Conservation (phyloP, 1,284 basidiomycete species). For the Apiotrichum domesticum region DNA sequence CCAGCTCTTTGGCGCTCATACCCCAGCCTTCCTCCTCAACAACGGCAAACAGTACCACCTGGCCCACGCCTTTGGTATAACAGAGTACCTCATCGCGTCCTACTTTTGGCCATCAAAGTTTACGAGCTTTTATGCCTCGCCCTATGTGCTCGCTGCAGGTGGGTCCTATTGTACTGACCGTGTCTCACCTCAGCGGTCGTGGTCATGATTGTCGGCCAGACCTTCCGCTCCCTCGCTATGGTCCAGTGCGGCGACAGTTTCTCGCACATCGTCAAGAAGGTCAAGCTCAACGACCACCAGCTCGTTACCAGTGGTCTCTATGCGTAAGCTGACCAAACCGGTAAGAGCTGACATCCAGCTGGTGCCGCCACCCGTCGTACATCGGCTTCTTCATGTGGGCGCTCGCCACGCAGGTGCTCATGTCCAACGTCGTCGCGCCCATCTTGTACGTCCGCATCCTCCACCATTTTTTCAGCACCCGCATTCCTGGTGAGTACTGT, state of each 20-base stretch:
- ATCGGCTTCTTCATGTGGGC: slow-evolving; percentile 99
- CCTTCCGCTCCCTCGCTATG: slow-evolving; percentile 83
- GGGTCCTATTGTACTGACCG: too few relatives aligned
- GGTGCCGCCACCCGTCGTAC: slow-evolving; percentile 92
- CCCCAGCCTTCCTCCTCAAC: slow-evolving; percentile 82
- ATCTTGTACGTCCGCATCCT: slow-evolving; percentile 53
- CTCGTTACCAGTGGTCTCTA: slow-evolving; percentile 84
- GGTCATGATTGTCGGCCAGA: slow-evolving; percentile 56
- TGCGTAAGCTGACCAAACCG: slow-evolving; percentile 51
- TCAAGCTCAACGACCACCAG: slow-evolving; percentile 65
- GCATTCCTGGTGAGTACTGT: slow-evolving; percentile 64
- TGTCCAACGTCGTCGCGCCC: slow-evolving; percentile 72
- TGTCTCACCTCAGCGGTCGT: too few relatives aligned
- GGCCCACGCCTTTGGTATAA: slow-evolving; percentile 70
- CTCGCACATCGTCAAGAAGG: slow-evolving; percentile 70
- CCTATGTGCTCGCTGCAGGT: slow-evolving; percentile 43
- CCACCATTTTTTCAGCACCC: slow-evolving; percentile 77
- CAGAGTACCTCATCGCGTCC: slow-evolving; percentile 70
- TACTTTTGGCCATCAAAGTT: slow-evolving; percentile 54
- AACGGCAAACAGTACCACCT: slow-evolving; percentile 81
- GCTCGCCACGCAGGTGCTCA: slow-evolving; percentile 82
- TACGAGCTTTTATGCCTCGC: slow-evolving; percentile 11
- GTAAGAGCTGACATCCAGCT: slow-evolving; percentile 50
- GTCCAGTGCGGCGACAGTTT: slow-evolving; percentile 90
- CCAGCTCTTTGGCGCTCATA: neutral